These are phyloP conservation scores for Cercospora canescens DNA, from an alignment of 2,329 filamentous ascomycete genomes.

Conservation along the genomic window DNA sequence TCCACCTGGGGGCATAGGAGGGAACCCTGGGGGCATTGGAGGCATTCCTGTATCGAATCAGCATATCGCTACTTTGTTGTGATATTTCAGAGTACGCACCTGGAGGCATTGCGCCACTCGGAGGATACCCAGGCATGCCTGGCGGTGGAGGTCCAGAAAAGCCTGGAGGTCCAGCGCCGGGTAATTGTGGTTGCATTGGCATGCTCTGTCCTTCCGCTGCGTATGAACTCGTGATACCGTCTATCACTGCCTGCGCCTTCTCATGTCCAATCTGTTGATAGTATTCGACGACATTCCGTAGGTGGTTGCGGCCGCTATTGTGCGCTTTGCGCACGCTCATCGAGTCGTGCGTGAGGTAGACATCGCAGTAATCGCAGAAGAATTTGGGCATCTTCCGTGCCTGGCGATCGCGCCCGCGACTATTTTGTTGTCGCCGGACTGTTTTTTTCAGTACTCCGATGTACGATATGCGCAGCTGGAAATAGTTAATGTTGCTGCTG, in stretches of 20 bases:
- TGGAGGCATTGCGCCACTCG: conserved; percentile 24
- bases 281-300: conserved; percentile 97
- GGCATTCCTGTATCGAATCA: conserved; percentile 22
- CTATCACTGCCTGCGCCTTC: conserved; percentile 97
- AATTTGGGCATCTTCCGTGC: conserved; percentile 36
- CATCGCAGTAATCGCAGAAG: conserved; percentile 93
- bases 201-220: conserved; percentile 87
- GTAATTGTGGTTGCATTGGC: conserved; percentile 63
- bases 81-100: conserved; percentile 12
- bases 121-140: conserved; percentile 33
- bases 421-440: not conserved
- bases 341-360: conserved; percentile 99
- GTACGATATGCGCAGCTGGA: not conserved
- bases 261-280: conserved; percentile 99
- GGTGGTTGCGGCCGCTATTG: conserved; percentile 92
- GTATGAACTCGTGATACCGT: conserved; percentile 95
- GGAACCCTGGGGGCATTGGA: conserved; percentile 28
- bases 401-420: not conserved
- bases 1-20: conserved; percentile 24
- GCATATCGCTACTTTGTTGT: not conserved
- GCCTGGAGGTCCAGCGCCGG: conserved; percentile 27
- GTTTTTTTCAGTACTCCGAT: not conserved
- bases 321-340: conserved; percentile 99
- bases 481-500: not conserved
- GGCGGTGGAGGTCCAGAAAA: conserved; percentile 30